Evolutionary conservation across 148 eudicot species (phyloP).

Genomic region (Persicaria maculosa): DNA sequence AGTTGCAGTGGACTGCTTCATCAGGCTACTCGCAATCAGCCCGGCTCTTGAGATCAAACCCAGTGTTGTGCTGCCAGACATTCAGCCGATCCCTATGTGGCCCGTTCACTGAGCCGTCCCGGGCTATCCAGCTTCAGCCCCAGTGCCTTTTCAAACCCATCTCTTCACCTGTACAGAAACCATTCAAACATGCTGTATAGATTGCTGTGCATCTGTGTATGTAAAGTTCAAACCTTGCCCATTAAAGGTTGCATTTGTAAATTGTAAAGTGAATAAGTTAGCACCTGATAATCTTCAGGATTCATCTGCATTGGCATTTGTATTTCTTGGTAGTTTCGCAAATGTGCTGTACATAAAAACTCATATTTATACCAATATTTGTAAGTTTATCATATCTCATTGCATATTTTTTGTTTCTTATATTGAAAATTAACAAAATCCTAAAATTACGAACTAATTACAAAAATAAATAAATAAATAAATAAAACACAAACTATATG

Average conservation of each 20-base stretch:
- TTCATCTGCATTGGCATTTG: constrained; percentile 6
- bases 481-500: too few relatives aligned
- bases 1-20: constrained; percentile 62
- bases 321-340: background rate
- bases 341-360: background rate
- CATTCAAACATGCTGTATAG: constrained; percentile 2
- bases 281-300: background rate
- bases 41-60: constrained; percentile 80
- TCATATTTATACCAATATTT: background rate
- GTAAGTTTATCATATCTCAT: background rate
- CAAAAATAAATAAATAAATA: too few relatives aligned
- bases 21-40: constrained; percentile 50
- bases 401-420: background rate
- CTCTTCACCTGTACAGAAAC: constrained; percentile 2
- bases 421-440: background rate
- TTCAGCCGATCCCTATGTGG: constrained; percentile 30
- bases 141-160: background rate
- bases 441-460: too few relatives aligned
- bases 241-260: background rate
- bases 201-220: background rate
- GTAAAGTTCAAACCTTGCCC: background rate
- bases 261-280: background rate
- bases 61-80: constrained; percentile 29
- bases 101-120: constrained; percentile 16
- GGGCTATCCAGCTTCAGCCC: background rate